Conservation (phyloP, 2,329 filamentous ascomycete genomes). For the Stagonosporopsis tanaceti region DNA sequence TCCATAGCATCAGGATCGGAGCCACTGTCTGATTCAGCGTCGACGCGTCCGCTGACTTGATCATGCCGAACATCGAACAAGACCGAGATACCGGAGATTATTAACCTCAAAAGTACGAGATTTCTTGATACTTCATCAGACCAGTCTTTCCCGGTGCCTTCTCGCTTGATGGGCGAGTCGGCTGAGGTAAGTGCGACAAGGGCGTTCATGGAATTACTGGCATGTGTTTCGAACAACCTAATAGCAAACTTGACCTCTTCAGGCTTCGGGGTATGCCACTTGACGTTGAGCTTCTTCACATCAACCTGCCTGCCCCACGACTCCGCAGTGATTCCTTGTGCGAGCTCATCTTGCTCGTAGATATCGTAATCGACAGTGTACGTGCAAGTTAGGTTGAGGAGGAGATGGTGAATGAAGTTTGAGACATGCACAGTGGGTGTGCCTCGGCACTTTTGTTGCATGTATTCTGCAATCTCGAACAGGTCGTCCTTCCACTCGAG, state of each 20-base stretch:
- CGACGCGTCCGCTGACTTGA: conserved; percentile 41
- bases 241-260: conserved; percentile 89
- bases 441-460: conserved; percentile 95
- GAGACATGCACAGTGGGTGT: conserved; percentile 95
- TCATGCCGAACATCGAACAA: conserved; percentile 77
- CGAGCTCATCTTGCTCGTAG: conserved; percentile 79
- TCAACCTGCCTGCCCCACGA: conserved; percentile 87
- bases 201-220: conserved; percentile 76
- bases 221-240: conserved; percentile 86
- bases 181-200: conserved; percentile 82
- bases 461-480: conserved; percentile 89
- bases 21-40: conserved; percentile 61
- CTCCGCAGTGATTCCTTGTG: conserved; percentile 74
- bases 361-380: conserved; percentile 90
- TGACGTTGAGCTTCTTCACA: conserved; percentile 79
- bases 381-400: conserved; percentile 92
- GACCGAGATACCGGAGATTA: conserved; percentile 87
- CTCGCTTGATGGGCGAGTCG: conserved; percentile 82
- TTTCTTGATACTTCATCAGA: conserved; percentile 95
- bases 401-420: conserved; percentile 95
- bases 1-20: conserved; percentile 52
- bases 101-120: conserved; percentile 84
- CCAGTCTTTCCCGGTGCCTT: conserved; percentile 98
- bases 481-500: conserved; percentile 88
- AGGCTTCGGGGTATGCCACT: conserved; percentile 85